A percentile compares a stretch with the other conserved stretches of the same genome.
Conservation (phyloP, 768 basidiomycete genomes). For the Lyophyllum decastes region DNA sequence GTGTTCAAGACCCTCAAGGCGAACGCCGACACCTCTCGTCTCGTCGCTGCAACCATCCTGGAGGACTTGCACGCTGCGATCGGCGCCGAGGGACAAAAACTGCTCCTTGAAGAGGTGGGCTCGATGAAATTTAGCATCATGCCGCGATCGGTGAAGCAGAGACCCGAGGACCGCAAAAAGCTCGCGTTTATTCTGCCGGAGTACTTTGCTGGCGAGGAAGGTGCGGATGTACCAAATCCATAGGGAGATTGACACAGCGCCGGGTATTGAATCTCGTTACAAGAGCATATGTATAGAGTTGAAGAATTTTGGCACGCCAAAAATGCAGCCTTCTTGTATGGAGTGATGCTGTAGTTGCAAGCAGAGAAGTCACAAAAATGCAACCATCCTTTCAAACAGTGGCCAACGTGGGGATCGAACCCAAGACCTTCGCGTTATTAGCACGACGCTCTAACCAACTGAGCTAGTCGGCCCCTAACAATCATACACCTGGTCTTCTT, state of each 20-base stretch:
- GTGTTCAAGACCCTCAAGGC: slow-evolving; percentile 85
- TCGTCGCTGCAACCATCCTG: slow-evolving; percentile 69
- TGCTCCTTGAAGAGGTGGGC: slow-evolving; percentile 72
- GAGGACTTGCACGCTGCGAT: slow-evolving; percentile 60
- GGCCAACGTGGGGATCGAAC: slow-evolving; percentile 82
- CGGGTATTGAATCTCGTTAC: no score
- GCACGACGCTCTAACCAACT: slow-evolving; percentile 94
- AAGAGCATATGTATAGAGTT: no score
- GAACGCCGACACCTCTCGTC: slow-evolving; percentile 86
- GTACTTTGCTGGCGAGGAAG: slow-evolving; percentile 52
- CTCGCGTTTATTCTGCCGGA: slow-evolving; percentile 76
- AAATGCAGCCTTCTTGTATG: no score
- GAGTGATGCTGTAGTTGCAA: no score
- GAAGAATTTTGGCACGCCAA: no score
- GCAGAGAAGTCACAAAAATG: no score
- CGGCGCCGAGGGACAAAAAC: slow-evolving; percentile 31
- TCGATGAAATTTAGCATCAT: slow-evolving; percentile 88
- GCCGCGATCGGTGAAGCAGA: slow-evolving; percentile 59
- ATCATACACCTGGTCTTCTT: no score
- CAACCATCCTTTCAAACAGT: slow-evolving; percentile 18
- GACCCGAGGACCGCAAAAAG: slow-evolving; percentile 63
- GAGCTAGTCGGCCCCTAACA: slow-evolving; percentile 94
- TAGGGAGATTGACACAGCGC: no score
- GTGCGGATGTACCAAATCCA: not conserved
- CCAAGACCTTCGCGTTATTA: slow-evolving; percentile 86